Evolutionary conservation across 1,284 basidiomycete species (phyloP).

Genomic region (Pseudozyma sp.): DNA sequence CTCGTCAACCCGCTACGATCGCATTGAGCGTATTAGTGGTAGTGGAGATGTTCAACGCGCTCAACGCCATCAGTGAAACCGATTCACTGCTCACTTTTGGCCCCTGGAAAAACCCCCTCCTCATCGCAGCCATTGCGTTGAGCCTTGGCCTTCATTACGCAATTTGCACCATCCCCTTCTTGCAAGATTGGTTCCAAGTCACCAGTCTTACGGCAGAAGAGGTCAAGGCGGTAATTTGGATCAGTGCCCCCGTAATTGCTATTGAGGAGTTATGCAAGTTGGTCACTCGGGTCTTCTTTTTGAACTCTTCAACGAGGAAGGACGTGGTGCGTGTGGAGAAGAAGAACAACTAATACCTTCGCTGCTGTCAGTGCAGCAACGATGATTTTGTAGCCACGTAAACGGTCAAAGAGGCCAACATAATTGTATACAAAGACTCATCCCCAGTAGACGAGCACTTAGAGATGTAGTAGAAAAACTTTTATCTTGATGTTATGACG

Average conservation of each 20-base stretch:
- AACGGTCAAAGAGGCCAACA: too few species aligned
- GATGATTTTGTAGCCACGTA: too few species aligned
- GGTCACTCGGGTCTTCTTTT: constrained; percentile 20
- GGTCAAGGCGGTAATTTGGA: constrained; percentile 92
- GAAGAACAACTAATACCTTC: constrained; percentile 22
- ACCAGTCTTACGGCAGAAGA: constrained; percentile 89
- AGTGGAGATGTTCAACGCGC: constrained; percentile 99
- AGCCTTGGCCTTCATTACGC: constrained; percentile 92
- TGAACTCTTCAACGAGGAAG: background rate
- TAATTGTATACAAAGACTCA: too few species aligned
- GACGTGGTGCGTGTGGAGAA: constrained; percentile 11
- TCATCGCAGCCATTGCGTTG: constrained; percentile 77
- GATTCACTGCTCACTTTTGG: constrained; percentile 89
- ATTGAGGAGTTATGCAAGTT: constrained; percentile 79
- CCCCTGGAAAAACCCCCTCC: constrained; percentile 91
- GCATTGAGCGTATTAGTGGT: constrained; percentile 90
- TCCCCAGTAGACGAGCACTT: too few species aligned
- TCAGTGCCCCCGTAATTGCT: constrained; percentile 87
- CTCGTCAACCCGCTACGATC: constrained; percentile 88
- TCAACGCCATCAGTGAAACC: constrained; percentile 98
- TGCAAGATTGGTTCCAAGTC: constrained; percentile 78
- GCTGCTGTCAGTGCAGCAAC: too few species aligned
- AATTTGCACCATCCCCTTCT: constrained; percentile 79
- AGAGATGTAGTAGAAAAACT: too few species aligned
- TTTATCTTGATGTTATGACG: too few species aligned